Conservation (phyloP, 2,329 filamentous ascomycete genomes). For the Alternaria metachromatica region DNA sequence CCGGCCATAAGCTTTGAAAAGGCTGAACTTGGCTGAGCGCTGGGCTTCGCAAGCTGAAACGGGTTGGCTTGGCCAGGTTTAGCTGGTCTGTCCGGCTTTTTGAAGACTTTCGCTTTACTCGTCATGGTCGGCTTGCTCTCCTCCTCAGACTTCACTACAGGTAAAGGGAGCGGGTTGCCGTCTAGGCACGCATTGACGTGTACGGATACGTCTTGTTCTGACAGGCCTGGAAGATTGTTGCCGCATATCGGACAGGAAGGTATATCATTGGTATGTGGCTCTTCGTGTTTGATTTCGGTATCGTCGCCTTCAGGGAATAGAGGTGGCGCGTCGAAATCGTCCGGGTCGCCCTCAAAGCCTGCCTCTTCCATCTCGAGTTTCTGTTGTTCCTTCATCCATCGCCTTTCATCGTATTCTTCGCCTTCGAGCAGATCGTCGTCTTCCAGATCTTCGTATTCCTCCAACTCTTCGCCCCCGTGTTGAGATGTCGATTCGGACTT, state of each 20-base stretch:
- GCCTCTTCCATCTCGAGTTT: slow-evolving; percentile 59
- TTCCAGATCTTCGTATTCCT: slow-evolving; percentile 64
- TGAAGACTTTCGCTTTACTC: slow-evolving; percentile 63
- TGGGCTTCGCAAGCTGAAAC: slow-evolving; percentile 62
- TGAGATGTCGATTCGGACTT: slow-evolving; percentile 58
- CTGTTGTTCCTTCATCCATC: slow-evolving; percentile 77
- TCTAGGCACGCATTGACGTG: slow-evolving; percentile 96
- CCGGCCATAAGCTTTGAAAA: slow-evolving; percentile 94
- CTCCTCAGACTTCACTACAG: slow-evolving; percentile 23
- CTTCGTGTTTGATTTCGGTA: slow-evolving; percentile 4
- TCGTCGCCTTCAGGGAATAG: slow-evolving; percentile 40
- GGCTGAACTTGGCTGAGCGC: slow-evolving; percentile 64
- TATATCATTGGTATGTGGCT: slow-evolving; percentile 24
- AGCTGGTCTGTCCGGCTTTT: slow-evolving; percentile 69
- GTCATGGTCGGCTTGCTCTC: slow-evolving; percentile 13
- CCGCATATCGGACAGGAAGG: slow-evolving; percentile 79
- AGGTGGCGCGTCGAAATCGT: slow-evolving; percentile 61
- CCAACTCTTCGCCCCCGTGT: slow-evolving; percentile 56
- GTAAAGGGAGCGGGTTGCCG: slow-evolving; percentile 71
- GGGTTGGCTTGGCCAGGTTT: slow-evolving; percentile 83
- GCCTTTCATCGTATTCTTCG: slow-evolving; percentile 59
- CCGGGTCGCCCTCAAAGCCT: slow-evolving; percentile 45
- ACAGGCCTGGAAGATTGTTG: slow-evolving; percentile 62
- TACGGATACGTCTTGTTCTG: slow-evolving; percentile 70
- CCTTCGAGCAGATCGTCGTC: slow-evolving; percentile 65